phyloP scores from a whole-genome alignment of 2,329 filamentous ascomycete genomes.

The Ophiostoma sp. region DNA sequence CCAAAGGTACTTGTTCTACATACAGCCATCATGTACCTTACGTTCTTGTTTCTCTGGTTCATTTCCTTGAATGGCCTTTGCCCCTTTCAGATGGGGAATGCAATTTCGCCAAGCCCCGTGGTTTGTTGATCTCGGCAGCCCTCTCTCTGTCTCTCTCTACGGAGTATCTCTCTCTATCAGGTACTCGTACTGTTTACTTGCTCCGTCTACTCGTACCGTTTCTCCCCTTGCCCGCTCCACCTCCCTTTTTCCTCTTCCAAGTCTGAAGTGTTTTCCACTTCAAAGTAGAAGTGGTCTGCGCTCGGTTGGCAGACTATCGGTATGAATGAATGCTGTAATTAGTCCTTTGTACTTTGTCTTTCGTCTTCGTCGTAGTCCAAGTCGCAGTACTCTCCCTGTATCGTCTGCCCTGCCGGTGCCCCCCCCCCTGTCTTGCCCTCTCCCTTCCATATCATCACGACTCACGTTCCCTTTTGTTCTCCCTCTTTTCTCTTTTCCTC shows the following conservation, averaged over 20 bases:
- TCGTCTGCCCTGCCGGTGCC: neutral
- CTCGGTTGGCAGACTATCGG: no score
- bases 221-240: neutral
- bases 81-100: conserved; percentile 25
- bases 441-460: conserved; percentile 14
- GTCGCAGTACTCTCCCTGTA: neutral
- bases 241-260: conserved; percentile 11
- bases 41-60: conserved; percentile 8
- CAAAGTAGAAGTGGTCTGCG: neutral
- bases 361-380: neutral
- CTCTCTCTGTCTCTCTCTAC: neutral
- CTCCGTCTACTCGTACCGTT: no score
- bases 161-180: no score
- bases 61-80: conserved; percentile 17
- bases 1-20: neutral
- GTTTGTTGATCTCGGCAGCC: conserved; percentile 4
- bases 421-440: neutral
- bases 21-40: neutral
- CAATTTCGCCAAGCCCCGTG: conserved; percentile 28
- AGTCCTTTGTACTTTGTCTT: no score
- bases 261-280: neutral
- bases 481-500: conserved; percentile 7
- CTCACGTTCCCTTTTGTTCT: conserved; percentile 1
- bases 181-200: neutral
- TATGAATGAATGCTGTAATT: no score